Evolutionary conservation across 202 grass and related monocot species (phyloP).

Genomic region (Hordeum pubiflorum): DNA sequence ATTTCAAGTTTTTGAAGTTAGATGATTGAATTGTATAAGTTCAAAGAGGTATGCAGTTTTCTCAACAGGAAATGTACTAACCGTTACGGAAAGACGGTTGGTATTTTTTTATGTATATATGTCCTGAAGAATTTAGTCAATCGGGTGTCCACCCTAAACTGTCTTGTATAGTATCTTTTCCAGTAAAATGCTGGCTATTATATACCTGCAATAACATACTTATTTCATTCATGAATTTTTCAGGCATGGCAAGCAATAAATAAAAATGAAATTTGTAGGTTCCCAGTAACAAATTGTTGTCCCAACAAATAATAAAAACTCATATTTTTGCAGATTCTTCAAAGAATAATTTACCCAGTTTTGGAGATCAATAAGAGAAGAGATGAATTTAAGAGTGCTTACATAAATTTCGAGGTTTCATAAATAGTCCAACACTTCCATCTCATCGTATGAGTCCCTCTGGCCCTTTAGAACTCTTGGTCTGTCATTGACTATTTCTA

Average conservation of each 20-base stretch:
- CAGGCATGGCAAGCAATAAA: not conserved
- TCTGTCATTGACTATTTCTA: slow-evolving; percentile 84
- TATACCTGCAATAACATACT: slow-evolving; percentile 26
- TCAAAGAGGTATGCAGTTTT: not conserved
- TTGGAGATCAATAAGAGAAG: not conserved
- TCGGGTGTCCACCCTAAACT: not conserved
- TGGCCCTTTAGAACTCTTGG: slow-evolving; percentile 60
- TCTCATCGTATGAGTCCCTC: slow-evolving; percentile 42
- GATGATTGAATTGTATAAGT: not conserved
- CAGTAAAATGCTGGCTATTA: not conserved
- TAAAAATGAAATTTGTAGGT: not conserved
- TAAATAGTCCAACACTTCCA: slow-evolving; percentile 65
- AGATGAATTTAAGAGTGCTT: slow-evolving; percentile 19
- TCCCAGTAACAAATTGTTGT: not conserved
- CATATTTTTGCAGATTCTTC: not conserved
- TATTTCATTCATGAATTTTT: not conserved
- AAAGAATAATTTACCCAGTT: not conserved
- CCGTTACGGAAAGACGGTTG: not conserved
- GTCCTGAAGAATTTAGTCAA: not conserved
- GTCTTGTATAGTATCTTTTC: not conserved
- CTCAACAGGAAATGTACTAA: not conserved
- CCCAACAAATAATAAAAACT: not conserved
- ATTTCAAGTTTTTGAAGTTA: not conserved
- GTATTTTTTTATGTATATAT: not conserved
- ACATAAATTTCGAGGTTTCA: slow-evolving; percentile 32